Conservation (phyloP, 2,329 filamentous ascomycete genomes). For the Beauveria sp. region DNA sequence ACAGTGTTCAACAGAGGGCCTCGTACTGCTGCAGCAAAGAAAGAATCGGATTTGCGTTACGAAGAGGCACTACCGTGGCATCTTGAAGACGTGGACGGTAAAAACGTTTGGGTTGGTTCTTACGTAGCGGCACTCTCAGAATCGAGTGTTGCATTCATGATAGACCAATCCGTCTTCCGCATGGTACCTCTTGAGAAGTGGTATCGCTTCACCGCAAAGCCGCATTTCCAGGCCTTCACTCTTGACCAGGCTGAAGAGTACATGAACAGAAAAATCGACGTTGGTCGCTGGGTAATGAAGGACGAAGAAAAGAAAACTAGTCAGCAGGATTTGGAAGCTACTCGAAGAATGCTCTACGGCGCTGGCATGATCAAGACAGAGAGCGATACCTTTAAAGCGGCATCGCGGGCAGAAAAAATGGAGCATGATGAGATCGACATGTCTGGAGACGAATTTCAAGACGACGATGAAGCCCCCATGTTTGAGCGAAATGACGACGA, state of each 20-base stretch:
- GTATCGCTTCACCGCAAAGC: constrained; percentile 81
- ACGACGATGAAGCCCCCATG: constrained; percentile 74
- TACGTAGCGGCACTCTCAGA: constrained; percentile 87
- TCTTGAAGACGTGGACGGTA: constrained; percentile 90
- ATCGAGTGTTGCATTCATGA: constrained; percentile 71
- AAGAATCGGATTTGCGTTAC: constrained; percentile 66
- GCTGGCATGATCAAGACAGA: constrained; percentile 59
- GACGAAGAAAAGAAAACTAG: constrained; percentile 51
- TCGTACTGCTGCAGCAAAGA: constrained; percentile 71
- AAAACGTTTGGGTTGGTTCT: constrained; percentile 86
- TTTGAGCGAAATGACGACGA: constrained; percentile 77
- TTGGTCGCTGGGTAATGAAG: constrained; percentile 74
- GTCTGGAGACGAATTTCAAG: constrained; percentile 70
- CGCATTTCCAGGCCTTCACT: constrained; percentile 67
- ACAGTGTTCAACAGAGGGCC: constrained; percentile 82
- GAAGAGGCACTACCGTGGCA: constrained; percentile 97
- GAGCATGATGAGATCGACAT: constrained; percentile 66
- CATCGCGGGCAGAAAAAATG: constrained; percentile 54
- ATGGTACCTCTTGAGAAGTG: constrained; percentile 93
- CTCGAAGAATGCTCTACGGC: constrained; percentile 42
- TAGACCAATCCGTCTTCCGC: constrained; percentile 62
- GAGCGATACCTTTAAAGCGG: constrained; percentile 54
- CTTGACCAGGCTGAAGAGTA: constrained; percentile 80
- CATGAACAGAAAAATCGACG: constrained; percentile 70
- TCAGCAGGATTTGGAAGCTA: constrained; percentile 54